phyloP scores from a whole-genome alignment of 371 early-diverging fungal species.

The Sporodiniella umbellata region DNA sequence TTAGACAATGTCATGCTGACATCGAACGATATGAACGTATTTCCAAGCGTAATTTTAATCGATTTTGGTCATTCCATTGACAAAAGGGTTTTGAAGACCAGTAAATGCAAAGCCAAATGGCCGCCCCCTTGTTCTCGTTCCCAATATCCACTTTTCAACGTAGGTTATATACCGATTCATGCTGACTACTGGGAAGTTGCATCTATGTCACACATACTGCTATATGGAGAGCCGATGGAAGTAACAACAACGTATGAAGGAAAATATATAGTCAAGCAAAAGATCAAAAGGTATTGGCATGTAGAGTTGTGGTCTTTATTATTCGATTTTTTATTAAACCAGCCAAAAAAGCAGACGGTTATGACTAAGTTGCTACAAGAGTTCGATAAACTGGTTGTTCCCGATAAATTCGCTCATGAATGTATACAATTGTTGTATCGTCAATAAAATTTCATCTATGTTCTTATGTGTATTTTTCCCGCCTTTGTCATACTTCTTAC shows the following conservation, averaged over 20 bases:
- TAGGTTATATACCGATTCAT: slow-evolving; percentile 20
- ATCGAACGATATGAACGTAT: slow-evolving; percentile 1
- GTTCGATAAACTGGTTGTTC: not conserved
- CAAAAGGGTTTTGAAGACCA: slow-evolving; percentile 1
- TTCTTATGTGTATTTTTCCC: slow-evolving; percentile 72
- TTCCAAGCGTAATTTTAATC: slow-evolving; percentile 28
- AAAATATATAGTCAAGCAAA: slow-evolving; percentile 17
- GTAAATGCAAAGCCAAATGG: slow-evolving; percentile 31
- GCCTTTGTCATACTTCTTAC: slow-evolving; percentile 73
- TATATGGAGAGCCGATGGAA: slow-evolving; percentile 30
- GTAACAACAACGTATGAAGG: not conserved
- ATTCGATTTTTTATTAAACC: slow-evolving; percentile 37
- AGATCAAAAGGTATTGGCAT: slow-evolving; percentile 46
- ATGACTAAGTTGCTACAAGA: not conserved
- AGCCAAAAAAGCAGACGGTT: not conserved
- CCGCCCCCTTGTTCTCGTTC: slow-evolving; percentile 18
- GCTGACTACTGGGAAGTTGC: slow-evolving; percentile 49
- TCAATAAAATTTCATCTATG: slow-evolving; percentile 24
- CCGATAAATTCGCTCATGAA: not conserved
- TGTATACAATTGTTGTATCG: not conserved
- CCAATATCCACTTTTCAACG: slow-evolving; percentile 9
- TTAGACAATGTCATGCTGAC: slow-evolving; percentile 43
- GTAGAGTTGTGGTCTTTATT: slow-evolving; percentile 25
- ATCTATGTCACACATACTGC: slow-evolving; percentile 25
- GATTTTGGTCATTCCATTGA: slow-evolving; percentile 49